Evolutionary conservation across 176 grass and related monocot genomes (phyloP), one percentile per base, ranked within the genome.

Genomic region (Bolboschoenus planiculmis): DNA sequence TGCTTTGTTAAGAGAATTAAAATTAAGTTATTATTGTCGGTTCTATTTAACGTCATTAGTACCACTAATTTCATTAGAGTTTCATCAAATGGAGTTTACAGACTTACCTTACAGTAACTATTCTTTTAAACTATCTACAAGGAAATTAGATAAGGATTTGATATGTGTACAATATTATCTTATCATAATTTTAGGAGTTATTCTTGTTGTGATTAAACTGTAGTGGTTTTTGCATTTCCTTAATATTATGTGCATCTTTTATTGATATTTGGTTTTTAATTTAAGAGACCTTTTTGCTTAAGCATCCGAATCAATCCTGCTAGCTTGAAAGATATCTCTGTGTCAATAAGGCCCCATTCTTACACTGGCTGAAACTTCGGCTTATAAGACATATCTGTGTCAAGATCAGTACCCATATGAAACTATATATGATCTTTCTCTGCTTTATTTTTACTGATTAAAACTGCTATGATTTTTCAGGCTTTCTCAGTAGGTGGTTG

Each of bases 401-500:
- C 26, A 56, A 23, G n/a, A 31, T 63, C 23, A 63, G 59, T 63
- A 63, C 27, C 2, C 29, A n/a, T 63, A 3, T 33, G 4, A 29
- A 13, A 24, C 16, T 61, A 31, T 71, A 71, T 8, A 24, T 13
- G 37, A 71, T 71, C 9, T 11, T 4, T 71, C 20, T 24, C 21
- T 5, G 20, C n/a, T 71, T 42, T 42, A 71, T 71, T 71, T 66
- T 66, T 36, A 42, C 66, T 71, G 37, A 72, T 72, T 23, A 72
- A 24, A 72, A 72, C 39, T 44, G 61, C 61, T 44, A 72, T 23
- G 39, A 72, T 24, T 72, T 72, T 72, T 72, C 67, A 72, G 67
- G 67, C 13, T 72, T 26, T 44, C 13, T 4, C 21, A 44, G 15
- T 66, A 66, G 29, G 33, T 66, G 37, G 37, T 43, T 44, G 66